Conservation (phyloP, 768 basidiomycete genomes). For the Trametes maxima region DNA sequence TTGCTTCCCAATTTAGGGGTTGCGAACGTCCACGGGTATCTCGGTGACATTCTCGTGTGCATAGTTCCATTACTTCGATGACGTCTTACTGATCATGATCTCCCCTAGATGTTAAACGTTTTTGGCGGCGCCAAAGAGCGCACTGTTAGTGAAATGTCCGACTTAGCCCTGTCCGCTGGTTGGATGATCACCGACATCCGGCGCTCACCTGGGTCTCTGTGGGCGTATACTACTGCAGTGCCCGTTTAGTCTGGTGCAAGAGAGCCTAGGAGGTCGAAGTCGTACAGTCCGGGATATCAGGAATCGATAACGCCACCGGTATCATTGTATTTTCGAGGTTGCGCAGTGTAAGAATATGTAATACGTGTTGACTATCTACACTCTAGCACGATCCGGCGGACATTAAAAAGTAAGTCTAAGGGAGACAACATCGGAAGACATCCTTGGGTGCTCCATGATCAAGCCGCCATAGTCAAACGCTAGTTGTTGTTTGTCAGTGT, state of each 20-base stretch:
- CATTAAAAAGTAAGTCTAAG: too few relatives aligned
- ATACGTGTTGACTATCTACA: too few relatives aligned
- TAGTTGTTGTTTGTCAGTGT: too few relatives aligned
- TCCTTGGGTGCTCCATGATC: too few relatives aligned
- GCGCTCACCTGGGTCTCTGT: conserved; percentile 61
- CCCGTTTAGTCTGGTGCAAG: background rate
- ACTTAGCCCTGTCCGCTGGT: conserved; percentile 58
- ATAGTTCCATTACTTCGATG: background rate
- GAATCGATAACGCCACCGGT: too few relatives aligned
- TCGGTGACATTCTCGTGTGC: conserved; percentile 14
- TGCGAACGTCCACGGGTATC: conserved; percentile 10
- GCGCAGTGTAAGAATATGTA: too few relatives aligned
- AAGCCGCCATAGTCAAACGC: too few relatives aligned
- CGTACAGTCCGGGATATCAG: too few relatives aligned
- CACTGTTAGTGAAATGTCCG: conserved; percentile 61
- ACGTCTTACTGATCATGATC: conserved; percentile 33
- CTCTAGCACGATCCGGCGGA: too few relatives aligned
- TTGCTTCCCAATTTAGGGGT: conserved; percentile 17
- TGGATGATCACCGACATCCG: conserved; percentile 66
- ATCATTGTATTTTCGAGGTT: too few relatives aligned
- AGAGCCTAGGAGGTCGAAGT: too few relatives aligned
- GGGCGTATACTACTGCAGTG: conserved; percentile 65
- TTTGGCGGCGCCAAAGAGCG: conserved; percentile 73
- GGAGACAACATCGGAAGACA: too few relatives aligned
- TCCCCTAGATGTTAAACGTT: conserved; percentile 59